Evolutionary conservation across 2,329 filamentous ascomycete genomes (phyloP).

Genomic region (Metarhizium rileyi): DNA sequence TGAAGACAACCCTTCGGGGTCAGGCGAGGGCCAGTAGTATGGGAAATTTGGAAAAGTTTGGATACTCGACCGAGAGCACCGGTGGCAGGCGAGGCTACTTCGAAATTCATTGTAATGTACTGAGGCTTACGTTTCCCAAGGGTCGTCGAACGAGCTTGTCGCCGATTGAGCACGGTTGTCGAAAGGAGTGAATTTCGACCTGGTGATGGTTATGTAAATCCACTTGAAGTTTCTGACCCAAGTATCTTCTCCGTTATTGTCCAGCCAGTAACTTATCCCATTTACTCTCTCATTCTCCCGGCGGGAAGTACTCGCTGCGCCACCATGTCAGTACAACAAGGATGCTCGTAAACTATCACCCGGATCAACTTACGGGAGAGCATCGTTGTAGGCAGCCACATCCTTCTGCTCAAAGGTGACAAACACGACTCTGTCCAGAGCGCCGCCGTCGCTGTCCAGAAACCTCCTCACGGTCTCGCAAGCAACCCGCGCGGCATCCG

Average conservation of each 20-base stretch:
- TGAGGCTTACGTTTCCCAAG: not conserved
- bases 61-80: not conserved
- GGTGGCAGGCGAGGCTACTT: not conserved
- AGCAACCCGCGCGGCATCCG: slow-evolving; percentile 63
- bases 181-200: not conserved
- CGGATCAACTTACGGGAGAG: slow-evolving; percentile 52
- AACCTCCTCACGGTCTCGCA: slow-evolving; percentile 48
- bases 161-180: not conserved
- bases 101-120: not conserved
- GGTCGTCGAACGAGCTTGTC: not conserved
- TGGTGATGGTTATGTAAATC: not conserved
- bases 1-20: not conserved
- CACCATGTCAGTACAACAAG: not conserved
- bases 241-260: too few species aligned
- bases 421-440: slow-evolving; percentile 68
- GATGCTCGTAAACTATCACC: not conserved
- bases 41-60: not conserved
- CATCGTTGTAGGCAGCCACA: slow-evolving; percentile 57
- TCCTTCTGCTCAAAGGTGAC: slow-evolving; percentile 78
- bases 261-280: not conserved
- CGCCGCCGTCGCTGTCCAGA: slow-evolving; percentile 34
- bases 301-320: slow-evolving; percentile 18
- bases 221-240: not conserved
- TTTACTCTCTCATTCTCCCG: slow-evolving; percentile 3
- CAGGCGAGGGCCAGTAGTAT: not conserved